A percentile compares a stretch with the other conserved stretches of the same genome.
Evolutionary conservation across 306 rosid genomes (phyloP).

Genomic region (Vigna trinervia): DNA sequence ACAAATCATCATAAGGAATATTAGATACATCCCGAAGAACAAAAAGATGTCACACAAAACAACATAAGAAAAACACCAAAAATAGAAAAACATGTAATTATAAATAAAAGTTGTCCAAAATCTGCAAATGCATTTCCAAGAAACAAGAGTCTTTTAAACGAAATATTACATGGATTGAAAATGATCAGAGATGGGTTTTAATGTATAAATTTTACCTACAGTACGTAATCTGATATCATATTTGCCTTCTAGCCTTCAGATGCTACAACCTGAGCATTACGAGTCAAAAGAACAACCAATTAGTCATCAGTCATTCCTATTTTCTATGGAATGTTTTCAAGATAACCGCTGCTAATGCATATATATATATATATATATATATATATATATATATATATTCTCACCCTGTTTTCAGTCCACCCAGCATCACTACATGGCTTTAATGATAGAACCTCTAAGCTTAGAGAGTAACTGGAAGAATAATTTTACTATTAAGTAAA

Average conservation of each 20-base stretch:
- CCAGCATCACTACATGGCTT: too few species aligned
- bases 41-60: too few species aligned
- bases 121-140: constrained; percentile 46
- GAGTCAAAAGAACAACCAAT: constrained; percentile 32
- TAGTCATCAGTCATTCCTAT: constrained; percentile 15
- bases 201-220: constrained; percentile 55
- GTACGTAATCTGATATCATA: constrained; percentile 76
- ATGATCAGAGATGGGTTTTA: constrained; percentile 15
- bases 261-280: constrained; percentile 64
- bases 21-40: too few species aligned
- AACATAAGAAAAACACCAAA: too few species aligned
- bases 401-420: too few species aligned
- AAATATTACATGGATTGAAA: not conserved
- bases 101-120: constrained; percentile 38
- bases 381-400: too few species aligned
- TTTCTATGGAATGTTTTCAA: constrained; percentile 12
- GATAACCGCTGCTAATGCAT: not conserved
- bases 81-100: too few species aligned
- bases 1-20: not conserved
- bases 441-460: too few species aligned
- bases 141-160: not conserved
- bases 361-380: too few species aligned
- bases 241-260: constrained; percentile 74
- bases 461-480: too few species aligned
- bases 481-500: too few species aligned